Evolutionary conservation across 108 stramenopile genomes (phyloP).

Genomic region (Skeletonema menzelii): DNA sequence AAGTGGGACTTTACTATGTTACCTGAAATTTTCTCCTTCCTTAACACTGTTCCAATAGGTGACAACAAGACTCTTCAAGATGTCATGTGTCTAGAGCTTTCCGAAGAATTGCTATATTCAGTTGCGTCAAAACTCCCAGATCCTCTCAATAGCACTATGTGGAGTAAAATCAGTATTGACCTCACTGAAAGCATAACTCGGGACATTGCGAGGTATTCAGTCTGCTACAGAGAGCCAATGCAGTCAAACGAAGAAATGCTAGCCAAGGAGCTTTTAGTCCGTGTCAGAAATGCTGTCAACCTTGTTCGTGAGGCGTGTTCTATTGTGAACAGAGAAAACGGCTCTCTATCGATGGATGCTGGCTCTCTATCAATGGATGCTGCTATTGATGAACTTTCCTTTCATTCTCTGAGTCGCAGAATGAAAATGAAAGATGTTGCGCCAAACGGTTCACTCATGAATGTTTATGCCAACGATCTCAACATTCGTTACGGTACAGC

Average conservation of each 20-base stretch:
- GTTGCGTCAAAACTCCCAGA: constrained; percentile 2
- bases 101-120: constrained; percentile 22
- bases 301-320: neutral
- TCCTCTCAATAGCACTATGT: constrained; percentile 11
- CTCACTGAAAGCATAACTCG: neutral
- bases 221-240: neutral
- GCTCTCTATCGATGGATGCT: constrained; percentile 3
- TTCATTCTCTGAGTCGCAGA: neutral
- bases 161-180: constrained; percentile 16
- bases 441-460: neutral
- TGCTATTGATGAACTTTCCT: neutral
- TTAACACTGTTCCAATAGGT: neutral
- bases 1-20: neutral
- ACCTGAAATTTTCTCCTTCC: neutral
- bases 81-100: neutral
- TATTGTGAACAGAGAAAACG: neutral
- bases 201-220: constrained; percentile 5
- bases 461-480: neutral
- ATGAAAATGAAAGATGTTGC: constrained; percentile 4
- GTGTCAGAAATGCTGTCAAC: neutral
- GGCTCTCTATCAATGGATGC: constrained; percentile 5
- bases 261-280: neutral
- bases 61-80: neutral
- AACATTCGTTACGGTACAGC: constrained; percentile 5
- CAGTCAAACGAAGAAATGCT: neutral